Base-by-base conservation (phyloP, 176 grass and related monocot species). In the Carex scoparia region DNA sequence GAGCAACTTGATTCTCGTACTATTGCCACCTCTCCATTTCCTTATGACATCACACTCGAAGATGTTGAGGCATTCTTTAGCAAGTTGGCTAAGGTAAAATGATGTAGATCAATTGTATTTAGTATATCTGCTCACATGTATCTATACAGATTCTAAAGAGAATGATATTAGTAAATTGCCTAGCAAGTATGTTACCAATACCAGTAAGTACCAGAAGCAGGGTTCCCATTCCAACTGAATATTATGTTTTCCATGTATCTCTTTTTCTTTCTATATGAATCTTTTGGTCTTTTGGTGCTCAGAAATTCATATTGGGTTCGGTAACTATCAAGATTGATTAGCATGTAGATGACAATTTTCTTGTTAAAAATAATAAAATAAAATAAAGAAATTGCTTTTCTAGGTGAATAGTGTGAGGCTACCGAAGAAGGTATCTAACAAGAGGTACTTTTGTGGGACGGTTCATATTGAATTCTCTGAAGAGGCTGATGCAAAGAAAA, bases 401-500 rank as follows among this genome's bases (percentile, higher is more conserved):
- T 81, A 99, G 96, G 96, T 95, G 64, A 99, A 99, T 56, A 99
- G 96, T 54, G 93, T 99, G 51, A 89, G 93, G 81, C 87, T 99
- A 76, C 93, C 93, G 40, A 86, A 88, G 7, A 93, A 95, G 92
- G 70, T 94, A 85, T 69, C 82, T 32, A 88, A 98, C 72, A 92
- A 89, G 86, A 87, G 90, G 37, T 82, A 87, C 81, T 92, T 95
- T 27, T 92, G 91, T 30, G 96, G 96, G 46, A 91, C 87, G 73
- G 96, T 90, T 86, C 84, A 95, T 70, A 84, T 99, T 60, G 96
- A 99, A 81, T 99, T 99, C 89, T 91, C 91, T 1, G 91, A 98
- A 81, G 91, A 98, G 84, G 89, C 81, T 28, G 95, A 98, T 84
- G 95, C 86, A 37, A 91, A 90, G 65, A 75, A 64, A 63, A 80